phyloP scores from a whole-genome alignment of 2,329 filamentous ascomycete species.

The Colletotrichum endophyticum region DNA sequence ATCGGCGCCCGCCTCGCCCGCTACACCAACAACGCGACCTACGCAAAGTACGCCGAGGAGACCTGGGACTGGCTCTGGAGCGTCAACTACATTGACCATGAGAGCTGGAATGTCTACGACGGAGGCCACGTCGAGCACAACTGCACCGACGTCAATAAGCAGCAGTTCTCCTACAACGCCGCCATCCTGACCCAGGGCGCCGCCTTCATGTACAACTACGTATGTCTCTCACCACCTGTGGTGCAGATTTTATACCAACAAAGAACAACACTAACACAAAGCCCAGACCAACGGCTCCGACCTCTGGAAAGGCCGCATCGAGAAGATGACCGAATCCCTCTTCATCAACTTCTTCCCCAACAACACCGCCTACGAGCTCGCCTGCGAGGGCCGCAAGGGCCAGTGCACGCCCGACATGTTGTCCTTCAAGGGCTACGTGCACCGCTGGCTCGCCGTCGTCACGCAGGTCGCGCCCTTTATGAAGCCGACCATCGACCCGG shows the following conservation, averaged over 20 bases:
- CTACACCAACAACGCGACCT: conserved; percentile 71
- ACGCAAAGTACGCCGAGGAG: conserved; percentile 65
- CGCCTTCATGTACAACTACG: conserved; percentile 72
- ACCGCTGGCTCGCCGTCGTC: conserved; percentile 67
- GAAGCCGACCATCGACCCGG: conserved; percentile 56
- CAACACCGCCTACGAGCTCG: conserved; percentile 67
- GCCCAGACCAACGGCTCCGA: conserved; percentile 53
- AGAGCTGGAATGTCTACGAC: conserved; percentile 68
- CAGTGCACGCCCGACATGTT: conserved; percentile 75
- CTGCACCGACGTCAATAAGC: conserved; percentile 65
- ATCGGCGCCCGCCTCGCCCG: conserved; percentile 71
- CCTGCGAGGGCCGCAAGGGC: conserved; percentile 62
- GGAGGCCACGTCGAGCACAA: conserved; percentile 62
- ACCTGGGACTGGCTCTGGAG: conserved; percentile 66
- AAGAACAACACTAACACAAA: conserved; percentile 12
- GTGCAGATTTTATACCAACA: too few relatives aligned
- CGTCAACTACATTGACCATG: conserved; percentile 63
- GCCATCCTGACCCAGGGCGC: conserved; percentile 66
- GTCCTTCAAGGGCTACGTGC: conserved; percentile 74
- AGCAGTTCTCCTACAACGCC: conserved; percentile 72
- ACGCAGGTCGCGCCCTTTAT: conserved; percentile 68
- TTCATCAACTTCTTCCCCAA: conserved; percentile 59
- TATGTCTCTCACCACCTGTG: conserved; percentile 31
- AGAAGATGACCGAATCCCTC: conserved; percentile 58
- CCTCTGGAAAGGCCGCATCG: conserved; percentile 60